Conservation (phyloP, 1,139 yeast genomes). For the Candida tunisiensis region DNA sequence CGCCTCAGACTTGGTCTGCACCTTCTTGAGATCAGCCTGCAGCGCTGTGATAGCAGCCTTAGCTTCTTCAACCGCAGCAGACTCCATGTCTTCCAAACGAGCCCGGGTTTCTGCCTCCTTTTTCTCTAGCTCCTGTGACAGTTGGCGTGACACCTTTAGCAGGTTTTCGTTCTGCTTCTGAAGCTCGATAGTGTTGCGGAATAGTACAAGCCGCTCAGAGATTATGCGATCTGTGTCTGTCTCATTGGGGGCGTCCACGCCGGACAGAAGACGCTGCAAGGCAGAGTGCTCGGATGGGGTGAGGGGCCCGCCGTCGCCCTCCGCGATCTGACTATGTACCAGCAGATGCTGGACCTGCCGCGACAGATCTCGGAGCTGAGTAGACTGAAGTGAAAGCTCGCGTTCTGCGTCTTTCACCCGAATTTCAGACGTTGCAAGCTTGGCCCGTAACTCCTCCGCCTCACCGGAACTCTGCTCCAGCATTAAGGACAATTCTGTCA, state of each 20-base stretch:
- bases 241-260: constrained; percentile 17
- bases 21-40: constrained; percentile 40
- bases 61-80: constrained; percentile 56
- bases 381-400: constrained; percentile 25
- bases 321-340: constrained; percentile 41
- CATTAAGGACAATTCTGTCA: constrained; percentile 32
- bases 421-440: constrained; percentile 11
- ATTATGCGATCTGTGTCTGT: constrained; percentile 61
- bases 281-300: constrained; percentile 39
- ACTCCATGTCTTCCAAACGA: constrained; percentile 31
- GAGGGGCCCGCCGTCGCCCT: constrained; percentile 37
- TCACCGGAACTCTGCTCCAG: constrained; percentile 31
- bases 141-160: constrained; percentile 44
- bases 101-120: constrained; percentile 28
- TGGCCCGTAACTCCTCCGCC: constrained; percentile 20
- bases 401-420: constrained; percentile 12
- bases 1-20: constrained; percentile 34
- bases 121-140: constrained; percentile 52
- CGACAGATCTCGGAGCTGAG: constrained; percentile 55
- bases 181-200: constrained; percentile 48
- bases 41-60: constrained; percentile 55
- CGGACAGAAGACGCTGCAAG: constrained; percentile 26
- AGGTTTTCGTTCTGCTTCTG: constrained; percentile 62
- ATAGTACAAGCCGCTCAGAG: constrained; percentile 55
- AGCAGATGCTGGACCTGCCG: constrained; percentile 63